Evolutionary conservation across 1,139 yeast species (phyloP).

Genomic region (Eremothecium coryli): DNA sequence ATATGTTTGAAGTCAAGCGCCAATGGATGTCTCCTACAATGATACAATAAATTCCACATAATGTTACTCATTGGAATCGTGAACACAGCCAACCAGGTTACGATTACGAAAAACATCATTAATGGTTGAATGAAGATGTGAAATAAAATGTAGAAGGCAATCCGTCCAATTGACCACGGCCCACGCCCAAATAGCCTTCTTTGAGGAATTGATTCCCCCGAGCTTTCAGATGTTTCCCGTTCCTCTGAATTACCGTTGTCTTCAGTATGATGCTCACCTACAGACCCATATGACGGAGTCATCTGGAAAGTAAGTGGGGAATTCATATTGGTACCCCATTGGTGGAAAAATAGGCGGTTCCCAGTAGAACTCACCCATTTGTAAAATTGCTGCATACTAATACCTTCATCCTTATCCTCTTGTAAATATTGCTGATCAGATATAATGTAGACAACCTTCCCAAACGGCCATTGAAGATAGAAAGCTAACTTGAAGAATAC

Average conservation of each 20-base stretch:
- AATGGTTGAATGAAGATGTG: slow-evolving; percentile 66
- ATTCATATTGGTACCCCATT: slow-evolving; percentile 18
- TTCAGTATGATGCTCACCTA: background rate
- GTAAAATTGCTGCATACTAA: slow-evolving; percentile 74
- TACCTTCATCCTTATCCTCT: slow-evolving; percentile 87
- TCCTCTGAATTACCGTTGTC: background rate
- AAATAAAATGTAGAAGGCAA: slow-evolving; percentile 65
- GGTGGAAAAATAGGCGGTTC: slow-evolving; percentile 33
- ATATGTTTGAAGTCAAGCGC: slow-evolving; percentile 38
- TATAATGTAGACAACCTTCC: slow-evolving; percentile 71
- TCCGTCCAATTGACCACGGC: slow-evolving; percentile 78
- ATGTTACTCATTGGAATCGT: slow-evolving; percentile 91
- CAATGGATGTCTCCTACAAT: slow-evolving; percentile 82
- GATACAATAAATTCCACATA: slow-evolving; percentile 57
- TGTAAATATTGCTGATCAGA: slow-evolving; percentile 71
- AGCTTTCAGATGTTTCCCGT: slow-evolving; percentile 9
- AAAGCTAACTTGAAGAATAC: slow-evolving; percentile 55
- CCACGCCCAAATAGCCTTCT: slow-evolving; percentile 85
- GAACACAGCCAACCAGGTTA: slow-evolving; percentile 79
- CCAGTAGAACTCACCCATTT: slow-evolving; percentile 76
- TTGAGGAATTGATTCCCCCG: slow-evolving; percentile 34
- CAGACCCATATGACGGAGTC: background rate
- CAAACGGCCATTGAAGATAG: slow-evolving; percentile 78
- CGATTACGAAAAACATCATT: slow-evolving; percentile 42
- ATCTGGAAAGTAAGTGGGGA: slow-evolving; percentile 3